These are phyloP conservation scores for Hirsutella minnesotensis DNA, from an alignment of 2,329 filamentous ascomycete species.

Conservation along the genomic window DNA sequence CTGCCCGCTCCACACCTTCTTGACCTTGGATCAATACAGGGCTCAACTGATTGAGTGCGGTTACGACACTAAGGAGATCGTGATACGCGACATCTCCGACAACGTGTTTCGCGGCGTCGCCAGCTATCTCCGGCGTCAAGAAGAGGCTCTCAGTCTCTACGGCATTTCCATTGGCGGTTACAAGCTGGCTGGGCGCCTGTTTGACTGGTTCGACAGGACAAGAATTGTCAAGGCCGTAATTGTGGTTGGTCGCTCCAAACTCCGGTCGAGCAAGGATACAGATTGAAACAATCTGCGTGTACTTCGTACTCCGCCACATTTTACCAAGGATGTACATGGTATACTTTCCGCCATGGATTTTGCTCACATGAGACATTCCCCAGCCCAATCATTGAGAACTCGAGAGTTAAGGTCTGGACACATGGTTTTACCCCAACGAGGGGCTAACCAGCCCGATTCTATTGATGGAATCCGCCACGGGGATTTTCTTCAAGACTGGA, in stretches of 20 bases:
- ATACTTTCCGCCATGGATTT: no score
- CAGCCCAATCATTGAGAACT: no score
- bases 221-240: slow-evolving; percentile 22
- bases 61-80: slow-evolving; percentile 28
- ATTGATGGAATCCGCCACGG: no score
- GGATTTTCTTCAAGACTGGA: no score
- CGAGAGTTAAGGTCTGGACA: no score
- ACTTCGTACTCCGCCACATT: slow-evolving; percentile 14
- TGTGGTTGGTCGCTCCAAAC: slow-evolving; percentile 16
- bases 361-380: no score
- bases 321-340: no score
- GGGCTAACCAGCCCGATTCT: no score
- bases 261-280: neutral
- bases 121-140: slow-evolving; percentile 26
- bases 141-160: slow-evolving; percentile 18
- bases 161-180: slow-evolving; percentile 24
- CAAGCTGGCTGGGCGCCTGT: slow-evolving; percentile 23
- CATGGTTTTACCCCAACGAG: no score
- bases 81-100: slow-evolving; percentile 36
- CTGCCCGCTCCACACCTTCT: slow-evolving; percentile 35
- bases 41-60: slow-evolving; percentile 32
- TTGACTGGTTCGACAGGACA: slow-evolving; percentile 24
- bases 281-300: slow-evolving; percentile 9
- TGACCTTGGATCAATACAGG: slow-evolving; percentile 32
- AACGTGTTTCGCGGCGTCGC: slow-evolving; percentile 40